A percentile compares a stretch with the other conserved stretches of the same genome.
Conservation (phyloP, 1,284 basidiomycete genomes). For the Moniliella sp. region DNA sequence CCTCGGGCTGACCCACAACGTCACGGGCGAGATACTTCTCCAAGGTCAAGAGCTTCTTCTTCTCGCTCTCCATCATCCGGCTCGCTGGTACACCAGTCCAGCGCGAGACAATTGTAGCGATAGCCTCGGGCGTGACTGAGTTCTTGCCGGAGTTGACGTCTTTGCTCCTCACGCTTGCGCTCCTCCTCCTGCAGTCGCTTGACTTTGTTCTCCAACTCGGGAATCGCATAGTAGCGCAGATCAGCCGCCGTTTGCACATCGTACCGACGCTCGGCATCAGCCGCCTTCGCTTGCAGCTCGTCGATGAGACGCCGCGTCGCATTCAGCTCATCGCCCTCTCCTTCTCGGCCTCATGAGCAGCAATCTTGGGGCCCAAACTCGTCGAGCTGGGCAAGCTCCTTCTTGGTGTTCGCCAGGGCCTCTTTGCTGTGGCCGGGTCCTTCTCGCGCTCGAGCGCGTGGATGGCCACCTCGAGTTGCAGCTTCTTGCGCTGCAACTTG, state of each 20-base stretch:
- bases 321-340: slow-evolving; percentile 63
- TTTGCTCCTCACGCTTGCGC: slow-evolving; percentile 35
- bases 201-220: slow-evolving; percentile 58
- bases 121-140: slow-evolving; percentile 33
- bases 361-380: slow-evolving; percentile 70
- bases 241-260: slow-evolving; percentile 45
- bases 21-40: slow-evolving; percentile 21
- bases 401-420: slow-evolving; percentile 54
- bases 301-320: slow-evolving; percentile 63
- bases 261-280: slow-evolving; percentile 71
- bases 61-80: slow-evolving; percentile 32
- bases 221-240: slow-evolving; percentile 73
- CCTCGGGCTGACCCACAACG: slow-evolving; percentile 42
- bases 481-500: slow-evolving; percentile 68
- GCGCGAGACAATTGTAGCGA: slow-evolving; percentile 41
- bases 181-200: slow-evolving; percentile 38
- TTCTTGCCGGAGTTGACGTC: slow-evolving; percentile 11
- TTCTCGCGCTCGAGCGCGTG: slow-evolving; percentile 65
- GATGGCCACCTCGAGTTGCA: slow-evolving; percentile 83
- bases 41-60: slow-evolving; percentile 24
- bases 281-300: slow-evolving; percentile 71
- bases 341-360: slow-evolving; percentile 75
- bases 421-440: slow-evolving; percentile 74
- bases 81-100: slow-evolving; percentile 38
- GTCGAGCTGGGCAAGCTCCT: slow-evolving; percentile 62